Percentiles rank a stretch among this genome's conserved stretches.
phyloP scores from a whole-genome alignment of 441 rosid genomes.

The Pelargonium australe region DNA sequence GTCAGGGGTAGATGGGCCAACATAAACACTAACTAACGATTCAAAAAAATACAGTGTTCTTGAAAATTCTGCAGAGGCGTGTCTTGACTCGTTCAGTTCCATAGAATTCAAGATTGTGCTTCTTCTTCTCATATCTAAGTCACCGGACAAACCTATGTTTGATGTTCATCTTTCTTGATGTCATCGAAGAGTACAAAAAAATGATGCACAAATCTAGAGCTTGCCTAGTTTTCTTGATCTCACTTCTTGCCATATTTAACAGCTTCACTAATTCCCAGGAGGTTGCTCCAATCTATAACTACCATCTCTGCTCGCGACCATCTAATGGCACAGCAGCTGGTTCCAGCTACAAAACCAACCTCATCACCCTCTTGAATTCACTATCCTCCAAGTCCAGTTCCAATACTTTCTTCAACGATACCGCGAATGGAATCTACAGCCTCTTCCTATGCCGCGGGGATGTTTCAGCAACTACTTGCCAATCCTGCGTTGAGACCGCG shows the following conservation, averaged over 20 bases:
- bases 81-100: neutral
- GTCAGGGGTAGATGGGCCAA: no score
- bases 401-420: constrained; percentile 27
- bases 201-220: neutral
- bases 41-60: no score
- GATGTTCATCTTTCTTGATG: neutral
- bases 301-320: constrained; percentile 22
- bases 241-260: neutral
- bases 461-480: constrained; percentile 29
- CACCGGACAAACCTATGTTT: neutral
- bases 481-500: constrained; percentile 28
- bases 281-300: neutral
- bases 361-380: constrained; percentile 34
- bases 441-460: constrained; percentile 41
- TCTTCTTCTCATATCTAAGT: neutral
- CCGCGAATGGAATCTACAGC: constrained; percentile 18
- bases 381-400: constrained; percentile 20
- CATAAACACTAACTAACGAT: no score
- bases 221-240: neutral
- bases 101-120: neutral
- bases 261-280: neutral
- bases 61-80: neutral
- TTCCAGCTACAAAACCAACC: constrained; percentile 11
- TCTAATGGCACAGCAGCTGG: neutral
- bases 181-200: neutral